Evolutionary conservation across 2,329 filamentous ascomycete species (phyloP).

Genomic region (Davidsoniella neocaledoniae): DNA sequence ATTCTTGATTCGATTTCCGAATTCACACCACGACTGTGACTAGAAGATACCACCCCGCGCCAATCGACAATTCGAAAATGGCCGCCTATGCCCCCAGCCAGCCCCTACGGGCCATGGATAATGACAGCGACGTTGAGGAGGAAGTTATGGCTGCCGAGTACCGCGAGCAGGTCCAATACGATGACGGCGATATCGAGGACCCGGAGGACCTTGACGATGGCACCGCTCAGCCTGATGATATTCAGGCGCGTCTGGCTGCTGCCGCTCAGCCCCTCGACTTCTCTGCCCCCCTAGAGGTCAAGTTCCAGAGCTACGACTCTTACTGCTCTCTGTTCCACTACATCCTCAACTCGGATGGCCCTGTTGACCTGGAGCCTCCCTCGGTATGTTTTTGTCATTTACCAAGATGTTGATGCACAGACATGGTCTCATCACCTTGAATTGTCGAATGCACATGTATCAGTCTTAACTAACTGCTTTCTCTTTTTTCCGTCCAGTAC

Average conservation of each 20-base stretch:
- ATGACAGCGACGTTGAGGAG: constrained; percentile 91
- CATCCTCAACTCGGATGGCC: constrained; percentile 98
- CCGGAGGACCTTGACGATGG: constrained; percentile 26
- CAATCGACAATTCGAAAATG: constrained; percentile 7
- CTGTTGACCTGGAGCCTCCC: constrained; percentile 88
- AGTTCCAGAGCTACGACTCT: constrained; percentile 97
- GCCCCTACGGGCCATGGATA: constrained; percentile 19
- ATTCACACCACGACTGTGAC: background rate
- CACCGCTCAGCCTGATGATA: constrained; percentile 67
- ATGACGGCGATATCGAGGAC: constrained; percentile 50
- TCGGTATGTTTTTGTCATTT: constrained; percentile 49
- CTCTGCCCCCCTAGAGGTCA: constrained; percentile 85
- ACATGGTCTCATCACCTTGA: no score
- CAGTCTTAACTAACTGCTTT: constrained; percentile 2
- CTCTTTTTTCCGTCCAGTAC: constrained; percentile 40
- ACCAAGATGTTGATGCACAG: no score
- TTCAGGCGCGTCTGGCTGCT: constrained; percentile 78
- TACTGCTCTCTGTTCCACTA: constrained; percentile 99
- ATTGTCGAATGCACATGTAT: no score
- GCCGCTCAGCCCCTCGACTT: constrained; percentile 93
- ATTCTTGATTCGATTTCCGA: background rate
- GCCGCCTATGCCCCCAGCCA: constrained; percentile 10
- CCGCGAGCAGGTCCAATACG: constrained; percentile 88
- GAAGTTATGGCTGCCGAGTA: constrained; percentile 92
- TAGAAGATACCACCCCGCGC: no score